Percentiles rank a stretch among this genome's conserved stretches.
phyloP scores from a whole-genome alignment of 495 filamentous ascomycete species.

The Xylaria intraflava region DNA sequence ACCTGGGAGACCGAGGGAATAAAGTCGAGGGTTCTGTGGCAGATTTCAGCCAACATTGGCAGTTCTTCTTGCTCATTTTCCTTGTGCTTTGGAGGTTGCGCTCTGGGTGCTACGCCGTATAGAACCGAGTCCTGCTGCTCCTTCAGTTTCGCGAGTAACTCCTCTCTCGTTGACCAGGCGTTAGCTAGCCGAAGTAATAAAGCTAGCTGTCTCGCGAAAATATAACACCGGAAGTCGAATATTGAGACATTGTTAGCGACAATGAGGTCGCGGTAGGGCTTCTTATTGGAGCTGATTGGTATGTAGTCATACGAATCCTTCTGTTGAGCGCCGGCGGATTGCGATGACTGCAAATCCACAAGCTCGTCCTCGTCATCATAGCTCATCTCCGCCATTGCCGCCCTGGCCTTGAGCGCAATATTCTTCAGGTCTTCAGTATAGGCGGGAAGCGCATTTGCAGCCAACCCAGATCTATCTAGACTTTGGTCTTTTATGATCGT shows the following conservation, averaged over 20 bases:
- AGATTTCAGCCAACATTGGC: constrained; percentile 70
- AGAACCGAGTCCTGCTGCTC: constrained; percentile 49
- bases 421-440: constrained; percentile 66
- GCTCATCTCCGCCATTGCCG: constrained; percentile 20
- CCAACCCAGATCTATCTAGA: constrained; percentile 39
- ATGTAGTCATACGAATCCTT: constrained; percentile 40
- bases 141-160: constrained; percentile 51
- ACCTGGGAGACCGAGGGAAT: constrained; percentile 70
- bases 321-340: constrained; percentile 20
- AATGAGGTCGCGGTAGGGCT: constrained; percentile 87
- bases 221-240: constrained; percentile 92
- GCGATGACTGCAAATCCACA: constrained; percentile 40
- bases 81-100: constrained; percentile 36
- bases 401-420: constrained; percentile 44
- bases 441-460: constrained; percentile 48
- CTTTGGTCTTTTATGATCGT: constrained; percentile 70
- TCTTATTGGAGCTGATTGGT: constrained; percentile 66
- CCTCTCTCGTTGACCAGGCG: constrained; percentile 49
- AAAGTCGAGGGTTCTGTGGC: constrained; percentile 69
- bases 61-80: constrained; percentile 66
- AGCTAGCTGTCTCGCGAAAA: constrained; percentile 84
- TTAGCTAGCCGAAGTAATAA: constrained; percentile 79
- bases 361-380: constrained; percentile 38
- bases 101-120: constrained; percentile 45
- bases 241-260: constrained; percentile 94